These are phyloP conservation scores for Mortierella sp. DNA, from an alignment of 371 early-diverging fungal species.

Conservation along the genomic window DNA sequence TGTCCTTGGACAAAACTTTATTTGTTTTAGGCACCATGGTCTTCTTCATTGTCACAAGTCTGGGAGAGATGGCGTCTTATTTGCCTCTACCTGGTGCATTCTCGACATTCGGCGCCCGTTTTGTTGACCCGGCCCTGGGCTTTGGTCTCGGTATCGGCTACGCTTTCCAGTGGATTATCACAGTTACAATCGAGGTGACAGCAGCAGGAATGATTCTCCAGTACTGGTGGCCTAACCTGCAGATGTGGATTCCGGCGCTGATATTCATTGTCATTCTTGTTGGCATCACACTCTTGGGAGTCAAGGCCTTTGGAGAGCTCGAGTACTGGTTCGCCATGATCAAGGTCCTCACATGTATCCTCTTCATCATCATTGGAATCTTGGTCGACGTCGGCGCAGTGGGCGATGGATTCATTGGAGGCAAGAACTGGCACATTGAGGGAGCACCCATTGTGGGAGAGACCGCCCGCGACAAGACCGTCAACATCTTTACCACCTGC, in stretches of 20 bases:
- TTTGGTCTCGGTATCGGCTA: conserved; percentile 89
- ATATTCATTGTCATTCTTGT: conserved; percentile 41
- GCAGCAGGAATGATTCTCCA: conserved; percentile 73
- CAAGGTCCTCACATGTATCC: conserved; percentile 69
- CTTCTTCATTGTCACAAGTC: conserved; percentile 81
- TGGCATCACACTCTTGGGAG: conserved; percentile 53
- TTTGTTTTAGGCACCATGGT: conserved; percentile 67
- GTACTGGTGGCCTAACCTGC: conserved; percentile 76
- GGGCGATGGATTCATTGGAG: conserved; percentile 61
- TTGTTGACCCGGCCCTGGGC: conserved; percentile 85
- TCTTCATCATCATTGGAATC: conserved; percentile 78
- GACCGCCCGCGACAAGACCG: conserved; percentile 44
- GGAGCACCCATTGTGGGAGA: conserved; percentile 88
- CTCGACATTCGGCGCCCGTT: conserved; percentile 85
- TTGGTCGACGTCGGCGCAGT: conserved; percentile 66
- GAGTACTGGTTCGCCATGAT: conserved; percentile 70
- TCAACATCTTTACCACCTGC: conserved; percentile 75
- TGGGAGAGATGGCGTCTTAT: conserved; percentile 89
- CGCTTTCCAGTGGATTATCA: conserved; percentile 81
- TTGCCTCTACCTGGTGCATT: conserved; percentile 88
- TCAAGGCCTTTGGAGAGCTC: conserved; percentile 60
- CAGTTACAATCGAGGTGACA: conserved; percentile 81
- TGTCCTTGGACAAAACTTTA: conserved; percentile 1
- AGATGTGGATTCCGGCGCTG: conserved; percentile 38
- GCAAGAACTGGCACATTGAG: conserved; percentile 60